phyloP scores from a whole-genome alignment of 2,329 filamentous ascomycete species.

The Pleoardoris graminearum region DNA sequence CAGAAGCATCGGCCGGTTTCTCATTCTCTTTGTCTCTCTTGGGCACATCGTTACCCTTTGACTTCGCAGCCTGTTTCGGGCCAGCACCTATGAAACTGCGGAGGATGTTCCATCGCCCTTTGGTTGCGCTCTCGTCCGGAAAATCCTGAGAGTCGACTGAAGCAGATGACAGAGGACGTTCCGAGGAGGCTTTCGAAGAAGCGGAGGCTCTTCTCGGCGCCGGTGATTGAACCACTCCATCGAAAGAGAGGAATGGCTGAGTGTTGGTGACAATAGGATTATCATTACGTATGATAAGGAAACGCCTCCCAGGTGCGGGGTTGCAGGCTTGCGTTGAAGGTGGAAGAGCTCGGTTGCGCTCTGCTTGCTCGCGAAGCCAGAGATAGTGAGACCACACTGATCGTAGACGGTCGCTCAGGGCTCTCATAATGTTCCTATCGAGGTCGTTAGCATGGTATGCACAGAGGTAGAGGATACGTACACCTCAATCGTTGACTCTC shows the following conservation, averaged over 20 bases:
- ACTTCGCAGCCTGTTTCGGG: slow-evolving; percentile 47
- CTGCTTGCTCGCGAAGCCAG: slow-evolving; percentile 70
- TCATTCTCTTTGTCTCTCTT: slow-evolving; percentile 30
- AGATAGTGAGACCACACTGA: slow-evolving; percentile 79
- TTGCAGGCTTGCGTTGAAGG: slow-evolving; percentile 81
- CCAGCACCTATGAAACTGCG: slow-evolving; percentile 64
- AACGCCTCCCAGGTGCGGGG: slow-evolving; percentile 80
- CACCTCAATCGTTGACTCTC: slow-evolving; percentile 66
- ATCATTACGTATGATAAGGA: slow-evolving; percentile 88
- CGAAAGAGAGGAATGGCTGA: slow-evolving; percentile 64
- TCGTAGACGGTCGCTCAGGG: slow-evolving; percentile 69
- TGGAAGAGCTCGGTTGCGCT: slow-evolving; percentile 57
- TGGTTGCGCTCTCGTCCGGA: slow-evolving; percentile 45
- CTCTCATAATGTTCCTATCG: slow-evolving; percentile 63
- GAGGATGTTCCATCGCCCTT: slow-evolving; percentile 66
- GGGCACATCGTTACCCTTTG: slow-evolving; percentile 38
- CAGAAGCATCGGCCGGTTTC: slow-evolving; percentile 15
- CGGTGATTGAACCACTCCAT: slow-evolving; percentile 57
- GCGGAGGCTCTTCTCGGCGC: slow-evolving; percentile 39
- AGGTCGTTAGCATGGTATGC: slow-evolving; percentile 4
- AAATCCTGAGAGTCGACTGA: slow-evolving; percentile 40
- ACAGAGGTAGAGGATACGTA: slow-evolving; percentile 53
- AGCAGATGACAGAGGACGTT: slow-evolving; percentile 36
- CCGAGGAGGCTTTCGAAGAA: slow-evolving; percentile 22
- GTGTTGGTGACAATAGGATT: slow-evolving; percentile 57